Evolutionary conservation across 345 rosid species (phyloP), one percentile per base, ranked within the genome.

Genomic region (Hibiscus trionum): DNA sequence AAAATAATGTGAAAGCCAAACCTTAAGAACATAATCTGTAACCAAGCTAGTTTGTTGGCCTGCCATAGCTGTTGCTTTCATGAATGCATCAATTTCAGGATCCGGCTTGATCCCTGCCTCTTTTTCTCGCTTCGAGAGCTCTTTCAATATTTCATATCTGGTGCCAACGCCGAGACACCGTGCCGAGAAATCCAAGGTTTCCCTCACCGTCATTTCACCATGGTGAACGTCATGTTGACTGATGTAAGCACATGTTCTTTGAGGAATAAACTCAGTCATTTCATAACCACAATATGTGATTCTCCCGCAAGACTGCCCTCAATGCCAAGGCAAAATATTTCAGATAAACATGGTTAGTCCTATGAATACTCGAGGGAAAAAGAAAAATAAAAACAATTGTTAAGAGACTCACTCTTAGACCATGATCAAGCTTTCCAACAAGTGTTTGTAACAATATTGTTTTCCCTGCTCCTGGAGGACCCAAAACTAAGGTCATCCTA

Each of bases 381-480:
- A 21, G 24, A 27, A 27, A 27, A 27, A 21, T 0, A 27, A 27
- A 27, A 3, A 27, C 31, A 1, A 11, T 11, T 27, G 21, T 24
- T 27, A 15, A 12, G 57, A 50, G 72, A 75, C 74, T 42, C 49
- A 93, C 98, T 82, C 79, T 86, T 31, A 93, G 79, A 58, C 84
- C 80, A 55, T 61, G 63, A 68, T 91, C 94, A 2, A 88, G 93
- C 77, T 87, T 90, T 56, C 91, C 87, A 0, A 90, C 94, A 64
- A 93, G 88, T 67, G 90, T 96, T 47, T 77, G 84, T 77, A 93
- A 63, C 52, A 90, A 65, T 53, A 96, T 91, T 66, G 98, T 88
- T 82, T 93, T 93, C 67, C 98, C 97, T 7, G 98, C 83, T 0
- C 84, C 84, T 2, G 98, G 98, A 39, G 97, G 98, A 66, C 98